Percentiles rank a stretch among this genome's conserved stretches.
phyloP scores from a whole-genome alignment of 2,329 filamentous ascomycete genomes.

The Hypomyces perniciosus region DNA sequence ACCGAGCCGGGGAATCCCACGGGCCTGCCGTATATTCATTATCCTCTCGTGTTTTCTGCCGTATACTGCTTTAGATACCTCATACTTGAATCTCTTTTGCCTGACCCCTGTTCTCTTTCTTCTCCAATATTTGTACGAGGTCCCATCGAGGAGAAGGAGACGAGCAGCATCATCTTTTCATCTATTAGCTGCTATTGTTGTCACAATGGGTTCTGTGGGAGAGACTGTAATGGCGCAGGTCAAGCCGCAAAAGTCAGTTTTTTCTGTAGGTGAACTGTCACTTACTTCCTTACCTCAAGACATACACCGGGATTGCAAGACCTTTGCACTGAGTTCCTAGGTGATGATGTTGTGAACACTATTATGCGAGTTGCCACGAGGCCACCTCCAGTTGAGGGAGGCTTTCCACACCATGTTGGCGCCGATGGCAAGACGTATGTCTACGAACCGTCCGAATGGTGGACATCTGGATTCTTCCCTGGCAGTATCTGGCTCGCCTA shows the following conservation, averaged over 20 bases:
- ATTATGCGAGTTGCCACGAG: slow-evolving; percentile 5
- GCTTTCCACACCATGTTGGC: slow-evolving; percentile 5
- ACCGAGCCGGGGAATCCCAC: neutral
- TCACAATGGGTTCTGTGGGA: neutral
- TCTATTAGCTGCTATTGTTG: neutral
- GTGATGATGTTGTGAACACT: neutral
- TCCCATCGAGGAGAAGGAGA: neutral
- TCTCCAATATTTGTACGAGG: neutral
- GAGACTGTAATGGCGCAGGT: neutral
- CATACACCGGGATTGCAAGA: neutral
- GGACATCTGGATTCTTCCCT: slow-evolving; percentile 16
- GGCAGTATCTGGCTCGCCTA: slow-evolving; percentile 12
- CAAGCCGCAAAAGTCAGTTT: neutral
- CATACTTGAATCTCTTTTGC: neutral
- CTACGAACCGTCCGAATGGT: slow-evolving; percentile 20
- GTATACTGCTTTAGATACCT: neutral
- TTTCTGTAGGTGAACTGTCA: neutral
- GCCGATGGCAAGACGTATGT: neutral
- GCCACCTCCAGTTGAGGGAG: neutral
- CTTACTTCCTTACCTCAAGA: neutral
- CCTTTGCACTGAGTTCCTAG: slow-evolving; percentile 1
- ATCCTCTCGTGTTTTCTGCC: neutral
- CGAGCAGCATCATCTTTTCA: neutral
- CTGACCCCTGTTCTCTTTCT: neutral
- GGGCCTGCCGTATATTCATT: neutral